These are phyloP conservation scores for Pyropia yezoensis DNA, from an alignment of 23 red algal species.

Conservation along the genomic window DNA sequence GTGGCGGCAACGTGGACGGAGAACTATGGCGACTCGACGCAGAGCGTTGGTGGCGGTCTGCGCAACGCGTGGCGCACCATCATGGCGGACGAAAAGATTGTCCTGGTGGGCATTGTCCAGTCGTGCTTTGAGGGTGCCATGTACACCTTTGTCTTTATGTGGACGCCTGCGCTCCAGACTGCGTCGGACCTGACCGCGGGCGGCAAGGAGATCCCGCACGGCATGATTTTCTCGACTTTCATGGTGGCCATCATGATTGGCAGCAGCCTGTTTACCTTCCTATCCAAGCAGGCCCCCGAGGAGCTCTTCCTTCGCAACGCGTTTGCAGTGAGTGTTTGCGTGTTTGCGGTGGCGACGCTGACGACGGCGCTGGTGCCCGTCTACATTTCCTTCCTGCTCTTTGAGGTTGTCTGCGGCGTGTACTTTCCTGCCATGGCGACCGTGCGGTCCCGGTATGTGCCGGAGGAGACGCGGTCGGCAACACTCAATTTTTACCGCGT, in stretches of 20 bases:
- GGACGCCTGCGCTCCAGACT: conserved; percentile 88
- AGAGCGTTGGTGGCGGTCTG: conserved; percentile 35
- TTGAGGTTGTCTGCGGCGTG: conserved; percentile 85
- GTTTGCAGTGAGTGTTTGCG: conserved; percentile 27
- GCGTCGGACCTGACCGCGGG: conserved; percentile 15
- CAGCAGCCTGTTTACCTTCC: conserved; percentile 51
- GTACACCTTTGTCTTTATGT: conserved; percentile 94
- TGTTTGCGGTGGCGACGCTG: conserved; percentile 26
- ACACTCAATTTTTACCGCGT: conserved; percentile 90
- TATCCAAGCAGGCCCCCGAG: conserved; percentile 37
- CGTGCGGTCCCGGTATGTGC: conserved; percentile 69
- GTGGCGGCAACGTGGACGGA: conserved; percentile 67
- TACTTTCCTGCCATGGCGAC: conserved; percentile 91
- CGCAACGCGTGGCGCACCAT: conserved; percentile 45
- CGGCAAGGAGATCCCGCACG: conserved; percentile 63
- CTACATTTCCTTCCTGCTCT: conserved; percentile 66
- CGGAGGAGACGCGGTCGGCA: conserved; percentile 76
- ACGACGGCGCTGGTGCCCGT: conserved; percentile 32
- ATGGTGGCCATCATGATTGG: conserved; percentile 98
- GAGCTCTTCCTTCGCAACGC: conserved; percentile 54
- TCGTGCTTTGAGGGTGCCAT: conserved; percentile 87
- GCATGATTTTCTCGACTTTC: conserved; percentile 93
- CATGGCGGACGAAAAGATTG: conserved; percentile 50
- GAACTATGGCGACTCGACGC: conserved; percentile 53
- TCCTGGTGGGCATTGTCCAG: conserved; percentile 73